These are phyloP conservation scores for Euphorbia peplus DNA, from an alignment of 345 rosid genomes.

Conservation along the genomic window DNA sequence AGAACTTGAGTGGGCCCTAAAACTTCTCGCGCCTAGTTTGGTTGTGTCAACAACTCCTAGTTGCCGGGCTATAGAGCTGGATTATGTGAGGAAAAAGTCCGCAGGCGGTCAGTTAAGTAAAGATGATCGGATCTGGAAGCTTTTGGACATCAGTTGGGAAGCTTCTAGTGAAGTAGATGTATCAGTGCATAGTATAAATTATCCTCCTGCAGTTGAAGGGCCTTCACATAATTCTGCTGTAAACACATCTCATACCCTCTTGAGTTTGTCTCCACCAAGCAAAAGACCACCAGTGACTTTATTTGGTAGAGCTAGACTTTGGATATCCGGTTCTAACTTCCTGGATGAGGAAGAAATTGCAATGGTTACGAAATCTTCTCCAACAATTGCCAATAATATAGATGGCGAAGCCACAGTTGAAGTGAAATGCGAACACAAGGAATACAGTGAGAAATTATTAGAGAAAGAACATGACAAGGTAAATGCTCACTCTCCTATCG, in stretches of 20 bases:
- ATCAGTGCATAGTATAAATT: slow-evolving; percentile 17
- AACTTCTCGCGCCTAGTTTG: slow-evolving; percentile 66
- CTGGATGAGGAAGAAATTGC: slow-evolving; percentile 20
- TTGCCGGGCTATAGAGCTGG: slow-evolving; percentile 72
- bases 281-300: slow-evolving; percentile 51
- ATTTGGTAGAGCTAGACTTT: slow-evolving; percentile 69
- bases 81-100: slow-evolving; percentile 62
- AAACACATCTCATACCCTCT: slow-evolving; percentile 21
- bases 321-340: slow-evolving; percentile 37
- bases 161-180: slow-evolving; percentile 31
- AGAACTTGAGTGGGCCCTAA: slow-evolving; percentile 72
- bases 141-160: slow-evolving; percentile 55
- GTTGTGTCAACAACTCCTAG: slow-evolving; percentile 79
- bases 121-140: slow-evolving; percentile 73
- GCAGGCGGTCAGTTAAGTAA: slow-evolving; percentile 37
- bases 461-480: slow-evolving; percentile 18
- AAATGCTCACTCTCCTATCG: slow-evolving; percentile 20
- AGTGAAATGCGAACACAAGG: slow-evolving; percentile 8
- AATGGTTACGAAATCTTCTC: slow-evolving; percentile 20
- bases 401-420: slow-evolving; percentile 12
- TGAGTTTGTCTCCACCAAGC: slow-evolving; percentile 41
- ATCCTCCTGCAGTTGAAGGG: slow-evolving; percentile 31
- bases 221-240: slow-evolving; percentile 25
- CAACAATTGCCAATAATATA: slow-evolving; percentile 15
- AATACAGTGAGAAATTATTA: slow-evolving; percentile 7